phyloP scores from a whole-genome alignment of 2,329 filamentous ascomycete species.

The Neonectria magnoliae region DNA sequence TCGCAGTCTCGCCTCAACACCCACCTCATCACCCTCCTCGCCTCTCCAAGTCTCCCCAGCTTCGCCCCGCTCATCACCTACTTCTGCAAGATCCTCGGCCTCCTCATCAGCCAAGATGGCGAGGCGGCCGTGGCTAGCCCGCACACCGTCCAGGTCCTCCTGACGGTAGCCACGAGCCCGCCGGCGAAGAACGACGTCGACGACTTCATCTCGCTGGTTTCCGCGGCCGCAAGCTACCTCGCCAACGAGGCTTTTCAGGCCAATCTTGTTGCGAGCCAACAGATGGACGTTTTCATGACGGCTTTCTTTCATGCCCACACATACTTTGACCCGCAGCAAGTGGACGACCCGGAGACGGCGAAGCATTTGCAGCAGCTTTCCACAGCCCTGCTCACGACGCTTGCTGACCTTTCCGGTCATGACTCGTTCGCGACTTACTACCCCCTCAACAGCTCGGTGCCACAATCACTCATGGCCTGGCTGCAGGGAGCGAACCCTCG shows the following conservation, averaged over 20 bases:
- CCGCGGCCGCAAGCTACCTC: slow-evolving; percentile 66
- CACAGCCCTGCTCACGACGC: slow-evolving; percentile 59
- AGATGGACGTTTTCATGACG: slow-evolving; percentile 56
- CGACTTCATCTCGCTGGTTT: slow-evolving; percentile 62
- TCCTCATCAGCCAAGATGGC: slow-evolving; percentile 63
- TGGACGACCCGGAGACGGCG: slow-evolving; percentile 58
- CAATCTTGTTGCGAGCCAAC: slow-evolving; percentile 53
- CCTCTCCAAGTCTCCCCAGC: slow-evolving; percentile 54
- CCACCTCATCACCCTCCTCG: slow-evolving; percentile 60
- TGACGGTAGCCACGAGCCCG: slow-evolving; percentile 58
- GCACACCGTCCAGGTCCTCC: slow-evolving; percentile 58
- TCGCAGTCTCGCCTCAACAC: slow-evolving; percentile 62
- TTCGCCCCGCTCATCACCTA: slow-evolving; percentile 59
- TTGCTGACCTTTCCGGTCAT: slow-evolving; percentile 64
- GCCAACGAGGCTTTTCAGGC: slow-evolving; percentile 62
- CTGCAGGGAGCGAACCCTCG: slow-evolving; percentile 51
- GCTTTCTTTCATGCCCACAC: slow-evolving; percentile 61
- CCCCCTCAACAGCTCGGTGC: slow-evolving; percentile 55
- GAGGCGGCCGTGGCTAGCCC: slow-evolving; percentile 57
- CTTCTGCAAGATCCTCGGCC: slow-evolving; percentile 65
- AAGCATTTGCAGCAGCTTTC: slow-evolving; percentile 59
- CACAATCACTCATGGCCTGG: slow-evolving; percentile 59
- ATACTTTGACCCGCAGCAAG: slow-evolving; percentile 49
- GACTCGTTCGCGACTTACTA: slow-evolving; percentile 56
- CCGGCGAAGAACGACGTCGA: slow-evolving; percentile 59